phyloP scores from a whole-genome alignment of 2,329 filamentous ascomycete species.

The Cladosporium cucumerinum region DNA sequence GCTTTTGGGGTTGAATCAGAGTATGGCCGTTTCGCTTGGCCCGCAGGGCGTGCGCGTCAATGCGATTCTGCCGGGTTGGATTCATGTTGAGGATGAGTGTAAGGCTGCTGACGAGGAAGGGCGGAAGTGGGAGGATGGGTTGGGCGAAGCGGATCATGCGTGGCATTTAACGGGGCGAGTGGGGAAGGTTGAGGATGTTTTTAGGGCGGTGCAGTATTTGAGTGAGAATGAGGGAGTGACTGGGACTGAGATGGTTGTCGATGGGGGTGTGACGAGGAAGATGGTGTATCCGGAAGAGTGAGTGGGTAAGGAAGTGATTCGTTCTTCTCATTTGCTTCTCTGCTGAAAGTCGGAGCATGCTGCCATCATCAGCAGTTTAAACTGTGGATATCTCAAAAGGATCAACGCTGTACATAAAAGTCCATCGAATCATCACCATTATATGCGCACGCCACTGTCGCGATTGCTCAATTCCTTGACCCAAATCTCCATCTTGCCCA shows the following conservation, averaged over 20 bases:
- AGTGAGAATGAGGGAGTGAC: conserved; percentile 41
- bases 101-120: conserved; percentile 42
- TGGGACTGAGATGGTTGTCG: conserved; percentile 46
- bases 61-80: conserved; percentile 52
- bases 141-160: conserved; percentile 44
- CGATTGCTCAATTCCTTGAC: conserved; percentile 17
- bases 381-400: neutral
- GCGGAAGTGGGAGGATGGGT: conserved; percentile 45
- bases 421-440: neutral
- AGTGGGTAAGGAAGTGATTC: neutral
- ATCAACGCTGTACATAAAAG: neutral
- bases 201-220: conserved; percentile 41
- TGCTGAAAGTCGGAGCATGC: neutral
- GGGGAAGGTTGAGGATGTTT: conserved; percentile 49
- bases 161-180: conserved; percentile 53
- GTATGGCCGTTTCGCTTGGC: conserved; percentile 47
- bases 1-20: conserved; percentile 49
- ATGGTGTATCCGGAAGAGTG: conserved; percentile 43
- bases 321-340: neutral
- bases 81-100: conserved; percentile 47
- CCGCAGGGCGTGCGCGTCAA: conserved; percentile 47
- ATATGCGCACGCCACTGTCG: neutral
- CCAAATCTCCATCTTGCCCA: conserved; percentile 88
- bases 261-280: conserved; percentile 46
- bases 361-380: neutral